Conservation (phyloP, 2,329 filamentous ascomycete genomes). For the Colletotrichum agaves region DNA sequence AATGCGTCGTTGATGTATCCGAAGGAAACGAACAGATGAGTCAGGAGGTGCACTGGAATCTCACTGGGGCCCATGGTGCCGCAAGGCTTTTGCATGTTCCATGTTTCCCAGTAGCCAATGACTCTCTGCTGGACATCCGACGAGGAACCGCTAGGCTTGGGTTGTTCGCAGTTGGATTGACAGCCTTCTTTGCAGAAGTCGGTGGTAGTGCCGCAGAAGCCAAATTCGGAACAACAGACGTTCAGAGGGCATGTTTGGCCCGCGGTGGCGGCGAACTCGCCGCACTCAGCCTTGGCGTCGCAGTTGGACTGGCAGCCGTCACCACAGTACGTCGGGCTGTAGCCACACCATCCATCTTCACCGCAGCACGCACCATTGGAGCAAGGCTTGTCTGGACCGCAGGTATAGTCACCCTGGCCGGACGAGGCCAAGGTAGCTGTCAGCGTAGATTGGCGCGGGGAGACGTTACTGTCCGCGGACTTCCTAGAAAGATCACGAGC, state of each 20-base stretch:
- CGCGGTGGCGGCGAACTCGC: conserved; percentile 40
- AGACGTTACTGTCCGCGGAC: background rate
- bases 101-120: conserved; percentile 47
- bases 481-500: background rate
- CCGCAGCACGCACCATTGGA: background rate
- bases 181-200: conserved; percentile 25
- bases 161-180: conserved; percentile 42
- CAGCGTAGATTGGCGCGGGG: background rate
- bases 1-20: too few relatives aligned
- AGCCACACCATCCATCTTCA: background rate
- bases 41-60: conserved; percentile 42
- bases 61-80: conserved; percentile 41
- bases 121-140: too few relatives aligned
- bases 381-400: background rate
- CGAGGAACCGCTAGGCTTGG: background rate
- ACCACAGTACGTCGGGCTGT: background rate
- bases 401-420: background rate
- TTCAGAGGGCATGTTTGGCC: conserved; percentile 22
- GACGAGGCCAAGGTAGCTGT: background rate
- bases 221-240: background rate
- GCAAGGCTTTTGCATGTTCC: conserved; percentile 40
- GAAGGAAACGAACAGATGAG: conserved; percentile 11
- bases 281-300: conserved; percentile 48
- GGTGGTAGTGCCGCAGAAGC: background rate
- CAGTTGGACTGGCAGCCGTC: conserved; percentile 46